phyloP scores from a whole-genome alignment of 2,329 filamentous ascomycete genomes.

The Diaporthe australafricana region DNA sequence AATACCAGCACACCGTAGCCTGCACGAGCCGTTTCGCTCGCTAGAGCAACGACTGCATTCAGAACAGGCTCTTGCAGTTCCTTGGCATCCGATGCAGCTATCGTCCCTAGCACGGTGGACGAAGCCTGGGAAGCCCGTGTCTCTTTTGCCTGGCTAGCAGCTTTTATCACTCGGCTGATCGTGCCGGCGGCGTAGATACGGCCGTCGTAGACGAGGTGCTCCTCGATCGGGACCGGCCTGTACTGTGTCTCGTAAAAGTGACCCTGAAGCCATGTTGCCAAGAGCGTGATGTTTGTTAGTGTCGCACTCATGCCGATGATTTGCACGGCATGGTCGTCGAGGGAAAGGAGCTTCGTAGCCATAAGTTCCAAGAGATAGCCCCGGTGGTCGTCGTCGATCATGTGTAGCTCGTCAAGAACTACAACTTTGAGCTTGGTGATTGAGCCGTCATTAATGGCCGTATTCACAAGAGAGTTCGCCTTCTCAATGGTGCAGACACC shows the following conservation, averaged over 20 bases:
- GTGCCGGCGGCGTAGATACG: constrained; percentile 72
- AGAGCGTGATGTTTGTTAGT: constrained; percentile 77
- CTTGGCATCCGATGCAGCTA: constrained; percentile 67
- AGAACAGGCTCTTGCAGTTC: constrained; percentile 74
- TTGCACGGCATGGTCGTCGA: constrained; percentile 72
- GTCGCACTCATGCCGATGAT: constrained; percentile 86
- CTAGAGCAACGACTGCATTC: constrained; percentile 78
- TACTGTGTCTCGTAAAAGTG: constrained; percentile 80
- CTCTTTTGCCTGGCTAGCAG: constrained; percentile 60
- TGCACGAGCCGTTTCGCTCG: constrained; percentile 74
- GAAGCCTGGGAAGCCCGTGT: constrained; percentile 44
- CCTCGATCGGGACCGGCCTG: constrained; percentile 79
- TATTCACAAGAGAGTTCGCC: constrained; percentile 80
- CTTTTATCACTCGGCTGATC: constrained; percentile 69
- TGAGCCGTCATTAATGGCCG: constrained; percentile 77
- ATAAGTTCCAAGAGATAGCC: constrained; percentile 82
- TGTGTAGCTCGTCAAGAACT: constrained; percentile 84
- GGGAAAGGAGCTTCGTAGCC: constrained; percentile 77
- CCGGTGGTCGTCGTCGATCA: constrained; percentile 81
- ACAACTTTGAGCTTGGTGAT: constrained; percentile 74
- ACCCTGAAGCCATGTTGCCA: constrained; percentile 77
- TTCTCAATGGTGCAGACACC: constrained; percentile 86
- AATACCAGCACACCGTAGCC: constrained; percentile 81
- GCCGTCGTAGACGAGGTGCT: constrained; percentile 79
- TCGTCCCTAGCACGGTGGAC: constrained; percentile 56